Evolutionary conservation across 208 protist species (phyloP).

Genomic region (Angomonas desouzai): DNA sequence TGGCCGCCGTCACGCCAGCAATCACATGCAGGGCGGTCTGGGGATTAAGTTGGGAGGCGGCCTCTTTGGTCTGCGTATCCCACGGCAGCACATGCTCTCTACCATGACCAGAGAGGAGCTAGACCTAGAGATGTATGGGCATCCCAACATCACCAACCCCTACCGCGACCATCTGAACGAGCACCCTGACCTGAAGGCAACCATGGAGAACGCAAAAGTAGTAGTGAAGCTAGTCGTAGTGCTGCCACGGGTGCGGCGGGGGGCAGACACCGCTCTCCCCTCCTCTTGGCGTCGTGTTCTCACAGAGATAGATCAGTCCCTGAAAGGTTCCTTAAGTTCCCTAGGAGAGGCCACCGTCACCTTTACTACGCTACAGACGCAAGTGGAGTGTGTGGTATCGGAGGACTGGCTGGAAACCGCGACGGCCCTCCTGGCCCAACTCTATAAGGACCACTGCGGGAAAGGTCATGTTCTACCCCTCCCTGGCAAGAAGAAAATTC

Average conservation of each 20-base stretch:
- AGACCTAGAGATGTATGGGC: slow-evolving; percentile 72
- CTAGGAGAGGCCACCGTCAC: neutral
- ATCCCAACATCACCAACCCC: slow-evolving; percentile 90
- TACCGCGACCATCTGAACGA: slow-evolving; percentile 66
- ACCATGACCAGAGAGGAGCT: slow-evolving; percentile 65
- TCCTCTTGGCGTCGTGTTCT: slow-evolving; percentile 15
- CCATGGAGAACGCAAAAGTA: slow-evolving; percentile 71
- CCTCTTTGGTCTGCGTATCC: slow-evolving; percentile 83
- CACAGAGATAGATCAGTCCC: slow-evolving; percentile 9
- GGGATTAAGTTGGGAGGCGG: slow-evolving; percentile 84
- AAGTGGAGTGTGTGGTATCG: neutral
- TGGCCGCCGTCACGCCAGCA: slow-evolving; percentile 64
- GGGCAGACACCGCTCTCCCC: slow-evolving; percentile 6
- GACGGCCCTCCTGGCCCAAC: neutral
- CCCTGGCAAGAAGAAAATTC: neutral
- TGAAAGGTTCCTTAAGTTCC: neutral
- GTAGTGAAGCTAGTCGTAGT: slow-evolving; percentile 57
- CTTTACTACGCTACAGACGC: neutral
- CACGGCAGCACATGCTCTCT: slow-evolving; percentile 71
- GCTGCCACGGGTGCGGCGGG: slow-evolving; percentile 57
- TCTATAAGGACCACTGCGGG: neutral
- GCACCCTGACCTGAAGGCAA: slow-evolving; percentile 63
- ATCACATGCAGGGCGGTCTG: slow-evolving; percentile 77
- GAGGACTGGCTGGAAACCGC: neutral
- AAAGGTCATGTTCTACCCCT: neutral